A percentile compares a stretch with the other conserved stretches of the same genome.
phyloP scores from a whole-genome alignment of 441 rosid genomes.

The Flueggea neowawraea region DNA sequence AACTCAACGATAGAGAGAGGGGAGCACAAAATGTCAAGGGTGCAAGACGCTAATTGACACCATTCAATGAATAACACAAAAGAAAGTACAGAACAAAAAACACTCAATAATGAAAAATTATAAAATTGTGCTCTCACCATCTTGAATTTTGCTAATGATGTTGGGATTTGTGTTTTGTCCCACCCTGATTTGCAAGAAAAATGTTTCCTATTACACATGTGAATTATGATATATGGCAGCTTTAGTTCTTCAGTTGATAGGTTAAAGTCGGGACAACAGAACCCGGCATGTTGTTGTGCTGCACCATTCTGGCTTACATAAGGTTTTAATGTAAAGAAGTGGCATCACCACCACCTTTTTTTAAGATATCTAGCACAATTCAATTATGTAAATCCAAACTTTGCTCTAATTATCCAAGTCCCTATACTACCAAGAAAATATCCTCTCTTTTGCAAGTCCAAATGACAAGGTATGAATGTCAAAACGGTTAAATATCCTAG shows the following conservation, averaged over 20 bases:
- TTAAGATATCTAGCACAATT: too few species aligned
- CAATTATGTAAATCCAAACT: too few species aligned
- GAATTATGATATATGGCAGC: background rate
- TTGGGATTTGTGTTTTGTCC: slow-evolving; percentile 31
- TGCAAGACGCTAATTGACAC: slow-evolving; percentile 8
- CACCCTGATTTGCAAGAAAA: background rate
- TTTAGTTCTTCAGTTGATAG: background rate
- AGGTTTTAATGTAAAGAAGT: too few species aligned
- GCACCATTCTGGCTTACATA: background rate
- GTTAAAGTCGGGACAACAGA: background rate
- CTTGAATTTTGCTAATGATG: slow-evolving; percentile 4
- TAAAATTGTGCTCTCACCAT: slow-evolving; percentile 4
- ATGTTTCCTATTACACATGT: slow-evolving; percentile 1
- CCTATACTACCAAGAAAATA: too few species aligned
- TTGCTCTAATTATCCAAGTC: too few species aligned
- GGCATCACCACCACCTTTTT: too few species aligned
- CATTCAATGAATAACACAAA: slow-evolving; percentile 22
- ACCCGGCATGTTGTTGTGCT: background rate
- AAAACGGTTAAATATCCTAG: too few species aligned
- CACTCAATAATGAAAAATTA: slow-evolving; percentile 2
- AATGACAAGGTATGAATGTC: too few species aligned
- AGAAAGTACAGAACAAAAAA: slow-evolving; percentile 9
- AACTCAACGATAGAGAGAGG: background rate
- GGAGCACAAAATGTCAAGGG: slow-evolving; percentile 6
- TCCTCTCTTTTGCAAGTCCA: too few species aligned